Conservation (phyloP, 306 rosid genomes). For the Citrullus colocynthis region DNA sequence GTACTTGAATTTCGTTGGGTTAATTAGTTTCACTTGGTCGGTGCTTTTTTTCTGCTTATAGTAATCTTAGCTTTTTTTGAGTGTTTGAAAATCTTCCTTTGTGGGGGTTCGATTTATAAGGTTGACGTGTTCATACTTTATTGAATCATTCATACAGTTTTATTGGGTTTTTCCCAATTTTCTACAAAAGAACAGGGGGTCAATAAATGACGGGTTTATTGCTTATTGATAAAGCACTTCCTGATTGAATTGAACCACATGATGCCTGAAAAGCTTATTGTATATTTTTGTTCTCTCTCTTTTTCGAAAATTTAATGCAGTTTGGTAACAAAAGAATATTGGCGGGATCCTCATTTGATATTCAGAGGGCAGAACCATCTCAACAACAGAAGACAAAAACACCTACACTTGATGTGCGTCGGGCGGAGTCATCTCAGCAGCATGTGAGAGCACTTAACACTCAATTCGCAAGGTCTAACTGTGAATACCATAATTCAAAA, state of each 20-base stretch:
- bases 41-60: neutral
- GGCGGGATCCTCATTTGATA: constrained; percentile 60
- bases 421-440: constrained; percentile 77
- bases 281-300: neutral
- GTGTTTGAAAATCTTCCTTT: neutral
- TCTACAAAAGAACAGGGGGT: neutral
- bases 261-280: neutral
- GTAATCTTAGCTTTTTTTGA: neutral
- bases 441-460: constrained; percentile 98
- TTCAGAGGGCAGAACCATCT: constrained; percentile 68
- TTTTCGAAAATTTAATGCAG: constrained; percentile 38
- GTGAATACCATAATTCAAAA: constrained; percentile 11
- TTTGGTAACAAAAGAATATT: constrained; percentile 66
- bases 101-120: neutral
- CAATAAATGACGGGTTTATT: neutral
- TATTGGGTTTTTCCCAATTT: neutral
- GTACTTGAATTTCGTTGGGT: neutral
- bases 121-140: neutral
- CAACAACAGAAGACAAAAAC: constrained; percentile 27
- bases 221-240: neutral
- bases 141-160: neutral
- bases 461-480: constrained; percentile 85
- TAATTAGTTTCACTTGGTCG: neutral
- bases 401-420: constrained; percentile 44
- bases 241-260: neutral